Base-by-base conservation (phyloP, 345 rosid species). In the Cardiospermum halicacabum region DNA sequence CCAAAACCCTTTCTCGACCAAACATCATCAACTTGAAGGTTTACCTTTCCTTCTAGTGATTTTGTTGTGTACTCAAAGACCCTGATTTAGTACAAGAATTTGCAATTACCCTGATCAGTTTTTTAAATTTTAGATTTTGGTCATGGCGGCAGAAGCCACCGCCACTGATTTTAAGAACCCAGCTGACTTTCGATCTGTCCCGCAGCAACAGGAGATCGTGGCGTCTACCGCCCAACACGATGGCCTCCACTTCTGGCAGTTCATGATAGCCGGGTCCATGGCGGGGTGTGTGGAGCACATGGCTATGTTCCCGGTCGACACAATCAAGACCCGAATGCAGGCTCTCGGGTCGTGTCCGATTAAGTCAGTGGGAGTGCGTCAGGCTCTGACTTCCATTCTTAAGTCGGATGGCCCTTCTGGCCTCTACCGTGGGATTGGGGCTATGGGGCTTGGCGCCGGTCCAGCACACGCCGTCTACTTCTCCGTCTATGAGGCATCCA, bases 401-500 rank as follows among this genome's bases (percentile, higher is more conserved):
- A 78, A 77, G 73, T 67, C 89, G 0, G 88, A 86, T 21, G 99
- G 99, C 2, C 85, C 85, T 4, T 36, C 81, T 2, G 93, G 83
- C 34, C 75, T 95, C 26, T 95, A 95, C 75, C 84, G 97, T 1
- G 99, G 99, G 32, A 91, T 91, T 19, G 92, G 87, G 51, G 99
- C 99, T 53, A 89, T 95, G 97, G 99, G 90, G 3, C 83, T 95
- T 7, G 99, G 99, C 2, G 99, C 99, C 2, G 99, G 99, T n/a
- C 99, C 99, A 0, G 99, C 99, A 19, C 99, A 95, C 64, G 99
- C 99, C 21, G 96, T 91, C 11, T 92, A 95, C 37, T 95, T 95
- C 78, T 91, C 97, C 1, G 77, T 95, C 1, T 95, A 95, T 42
- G 99, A 95, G 74, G 64, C 64, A 9, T 89, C 87, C 5, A 95